Base-by-base conservation (phyloP, 2,329 filamentous ascomycete genomes). In the Balansia obtecta region DNA sequence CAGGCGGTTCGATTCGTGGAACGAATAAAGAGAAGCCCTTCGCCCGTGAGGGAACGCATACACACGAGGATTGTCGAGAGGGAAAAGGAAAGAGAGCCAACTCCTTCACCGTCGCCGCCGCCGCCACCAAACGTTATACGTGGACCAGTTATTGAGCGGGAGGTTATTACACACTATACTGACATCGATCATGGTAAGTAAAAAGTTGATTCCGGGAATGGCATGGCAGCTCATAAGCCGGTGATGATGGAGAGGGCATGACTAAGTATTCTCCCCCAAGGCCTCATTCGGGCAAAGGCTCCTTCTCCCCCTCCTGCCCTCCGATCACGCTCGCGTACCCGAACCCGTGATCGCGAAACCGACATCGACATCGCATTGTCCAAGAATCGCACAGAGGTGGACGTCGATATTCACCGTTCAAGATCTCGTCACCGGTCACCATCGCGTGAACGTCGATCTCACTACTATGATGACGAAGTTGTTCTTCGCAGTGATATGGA, bases 101-200 rank as follows among this genome's bases (percentile, higher is more conserved):
- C 52, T 20, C 69, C 71, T 69, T 33, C 71, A 9, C 71, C 75
- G 18, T 74, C 74, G 11, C 75, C 77, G 4, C 73, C 75, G 12
- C 75, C 76, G 9, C 74, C 76, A n/a, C 78, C 77, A 43, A 81
- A 80, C 32, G 75, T 85, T 43, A 83, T 93, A 59, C 77, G 81
- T 41, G 82, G 83, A 18, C 88, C 88, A 34, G 85, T 84, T 1
- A 88, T 95, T 58, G 86, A 91, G 66, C 82, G 91, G 61, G 87
- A 95, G 63, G 82, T 95, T 52, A 90, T 94, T 56, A 94, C 88
- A 0, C 87, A 93, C 67, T 91, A 93, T 63, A 79, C 83, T 52
- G 86, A 91, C 61, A 85, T 94, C 58, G 86, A 95, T 61, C 88
- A 95, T 68, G 89, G 86, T 88, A 72, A 63, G 80, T 45, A 12